These are phyloP conservation scores for Starmerella vitae DNA, from an alignment of 805 yeast species.

Conservation along the genomic window DNA sequence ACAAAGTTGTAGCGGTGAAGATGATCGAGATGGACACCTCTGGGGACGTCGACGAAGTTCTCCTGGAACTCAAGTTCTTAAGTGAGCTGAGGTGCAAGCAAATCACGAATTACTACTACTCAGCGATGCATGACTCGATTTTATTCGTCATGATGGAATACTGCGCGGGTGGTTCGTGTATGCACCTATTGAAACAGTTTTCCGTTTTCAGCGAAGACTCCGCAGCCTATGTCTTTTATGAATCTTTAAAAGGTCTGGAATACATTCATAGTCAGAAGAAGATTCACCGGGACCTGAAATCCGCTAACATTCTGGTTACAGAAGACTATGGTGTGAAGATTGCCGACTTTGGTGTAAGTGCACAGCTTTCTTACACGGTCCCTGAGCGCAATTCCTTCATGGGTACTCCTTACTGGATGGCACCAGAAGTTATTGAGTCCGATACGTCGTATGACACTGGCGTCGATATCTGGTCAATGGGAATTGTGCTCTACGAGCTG, in stretches of 20 bases:
- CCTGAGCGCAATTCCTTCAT: constrained; percentile 61
- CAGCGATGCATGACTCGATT: constrained; percentile 48
- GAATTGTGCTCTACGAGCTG: constrained; percentile 81
- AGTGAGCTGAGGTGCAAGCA: constrained; percentile 50
- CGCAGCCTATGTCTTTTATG: constrained; percentile 48
- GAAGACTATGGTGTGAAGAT: constrained; percentile 57
- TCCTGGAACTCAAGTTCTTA: constrained; percentile 68
- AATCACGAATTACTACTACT: constrained; percentile 53
- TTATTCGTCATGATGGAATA: constrained; percentile 91
- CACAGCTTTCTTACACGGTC: constrained; percentile 49
- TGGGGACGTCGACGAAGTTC: constrained; percentile 52
- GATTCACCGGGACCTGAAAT: constrained; percentile 82
- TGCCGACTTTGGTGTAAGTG: constrained; percentile 90
- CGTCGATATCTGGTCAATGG: constrained; percentile 93
- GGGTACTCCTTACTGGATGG: constrained; percentile 98
- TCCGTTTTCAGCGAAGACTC: constrained; percentile 44
- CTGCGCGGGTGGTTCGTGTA: constrained; percentile 90
- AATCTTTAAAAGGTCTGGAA: constrained; percentile 53
- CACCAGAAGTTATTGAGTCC: constrained; percentile 76
- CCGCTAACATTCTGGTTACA: constrained; percentile 74
- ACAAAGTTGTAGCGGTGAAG: constrained; percentile 63
- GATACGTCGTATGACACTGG: constrained; percentile 61
- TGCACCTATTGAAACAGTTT: constrained; percentile 45
- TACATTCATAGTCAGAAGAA: constrained; percentile 64
- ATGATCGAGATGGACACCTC: constrained; percentile 68